Evolutionary conservation across 257 asterid species (phyloP).

Genomic region (Ligustrum vulgare): DNA sequence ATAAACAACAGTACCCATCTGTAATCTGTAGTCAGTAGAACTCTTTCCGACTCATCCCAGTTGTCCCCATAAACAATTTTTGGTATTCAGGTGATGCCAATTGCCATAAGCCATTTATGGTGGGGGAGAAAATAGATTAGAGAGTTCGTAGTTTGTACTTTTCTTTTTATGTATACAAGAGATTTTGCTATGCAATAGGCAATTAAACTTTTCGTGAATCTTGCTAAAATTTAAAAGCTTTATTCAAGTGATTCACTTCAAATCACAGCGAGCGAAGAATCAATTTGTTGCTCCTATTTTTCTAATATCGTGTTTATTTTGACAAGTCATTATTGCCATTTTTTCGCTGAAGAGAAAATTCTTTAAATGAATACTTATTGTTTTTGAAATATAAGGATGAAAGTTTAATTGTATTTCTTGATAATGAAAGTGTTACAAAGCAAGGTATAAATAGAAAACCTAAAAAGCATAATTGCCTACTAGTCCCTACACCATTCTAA

Average conservation of each 20-base stretch:
- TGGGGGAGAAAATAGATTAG: conserved; percentile 49
- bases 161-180: conserved; percentile 30
- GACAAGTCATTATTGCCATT: background rate
- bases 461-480: no score
- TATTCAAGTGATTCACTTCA: conserved; percentile 24
- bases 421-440: no score
- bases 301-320: conserved; percentile 1
- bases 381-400: no score
- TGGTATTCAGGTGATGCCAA: conserved; percentile 39
- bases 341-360: background rate
- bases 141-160: conserved; percentile 35
- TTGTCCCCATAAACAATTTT: conserved; percentile 29
- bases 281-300: conserved; percentile 11
- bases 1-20: conserved; percentile 20
- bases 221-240: conserved; percentile 32
- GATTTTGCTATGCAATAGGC: conserved; percentile 39
- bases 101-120: no score
- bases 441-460: no score
- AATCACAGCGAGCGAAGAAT: conserved; percentile 14
- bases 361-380: background rate
- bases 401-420: no score
- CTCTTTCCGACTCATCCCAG: conserved; percentile 33
- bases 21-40: conserved; percentile 34
- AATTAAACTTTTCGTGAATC: conserved; percentile 30
- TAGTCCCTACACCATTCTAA: no score